phyloP scores from a whole-genome alignment of 202 grass and related monocot genomes.

The Schoenoplectus triqueter region DNA sequence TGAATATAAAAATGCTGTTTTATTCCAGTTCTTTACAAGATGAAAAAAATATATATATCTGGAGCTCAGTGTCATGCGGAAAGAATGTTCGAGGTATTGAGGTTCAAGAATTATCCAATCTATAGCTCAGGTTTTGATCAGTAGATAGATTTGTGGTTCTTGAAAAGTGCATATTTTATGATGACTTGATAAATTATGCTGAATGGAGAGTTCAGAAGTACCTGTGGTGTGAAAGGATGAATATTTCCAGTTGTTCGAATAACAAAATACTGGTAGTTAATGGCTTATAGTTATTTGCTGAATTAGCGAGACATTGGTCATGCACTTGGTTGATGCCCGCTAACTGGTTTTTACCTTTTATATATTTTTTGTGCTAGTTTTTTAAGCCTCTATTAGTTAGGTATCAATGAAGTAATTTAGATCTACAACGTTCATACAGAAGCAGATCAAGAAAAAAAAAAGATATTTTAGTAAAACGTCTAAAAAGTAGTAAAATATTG shows the following conservation, averaged over 20 bases:
- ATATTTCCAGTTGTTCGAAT: not conserved
- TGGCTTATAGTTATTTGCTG: no score
- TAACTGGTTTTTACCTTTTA: no score
- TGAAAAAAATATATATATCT: not conserved
- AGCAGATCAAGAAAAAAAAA: no score
- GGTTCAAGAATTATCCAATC: not conserved
- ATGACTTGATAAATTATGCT: not conserved
- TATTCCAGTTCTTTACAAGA: not conserved
- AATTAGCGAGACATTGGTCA: no score
- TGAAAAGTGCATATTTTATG: not conserved
- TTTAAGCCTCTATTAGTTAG: no score
- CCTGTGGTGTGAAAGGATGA: not conserved
- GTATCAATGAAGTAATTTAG: no score
- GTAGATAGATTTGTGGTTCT: slow-evolving; percentile 15
- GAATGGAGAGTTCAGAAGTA: no score
- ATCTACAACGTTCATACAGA: no score
- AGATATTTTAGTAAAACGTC: no score
- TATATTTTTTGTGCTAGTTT: no score
- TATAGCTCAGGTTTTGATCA: slow-evolving; percentile 11
- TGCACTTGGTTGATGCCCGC: no score
- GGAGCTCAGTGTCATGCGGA: not conserved
- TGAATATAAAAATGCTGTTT: slow-evolving; percentile 5
- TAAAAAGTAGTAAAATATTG: no score
- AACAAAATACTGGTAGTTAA: not conserved
- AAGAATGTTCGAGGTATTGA: not conserved